Evolutionary conservation across 2,329 filamentous ascomycete species (phyloP).

Genomic region (Cercospora nicotianae): DNA sequence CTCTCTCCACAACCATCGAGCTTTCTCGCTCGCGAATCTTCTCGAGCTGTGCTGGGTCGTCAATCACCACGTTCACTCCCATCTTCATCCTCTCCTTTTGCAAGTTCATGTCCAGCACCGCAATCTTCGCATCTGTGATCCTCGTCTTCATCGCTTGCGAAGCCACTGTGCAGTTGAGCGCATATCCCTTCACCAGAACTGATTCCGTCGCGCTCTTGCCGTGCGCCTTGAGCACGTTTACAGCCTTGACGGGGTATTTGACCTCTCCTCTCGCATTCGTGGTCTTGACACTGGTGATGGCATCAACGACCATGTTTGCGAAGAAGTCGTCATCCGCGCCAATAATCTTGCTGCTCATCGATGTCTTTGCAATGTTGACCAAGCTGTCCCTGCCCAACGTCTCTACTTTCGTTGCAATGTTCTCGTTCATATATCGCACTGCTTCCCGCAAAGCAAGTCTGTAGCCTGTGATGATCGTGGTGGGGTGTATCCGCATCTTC

Average conservation of each 20-base stretch:
- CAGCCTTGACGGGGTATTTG: conserved; percentile 98
- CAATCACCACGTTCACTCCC: conserved; percentile 95
- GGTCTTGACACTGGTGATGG: conserved; percentile 90
- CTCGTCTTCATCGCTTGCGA: conserved; percentile 97
- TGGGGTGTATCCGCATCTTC: conserved; percentile 99
- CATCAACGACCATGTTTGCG: conserved; percentile 94
- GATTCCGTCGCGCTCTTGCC: conserved; percentile 90
- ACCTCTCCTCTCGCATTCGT: conserved; percentile 85
- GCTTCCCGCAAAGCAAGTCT: conserved; percentile 91
- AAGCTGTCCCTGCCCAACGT: conserved; percentile 85
- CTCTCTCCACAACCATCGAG: conserved; percentile 86
- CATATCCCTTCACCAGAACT: conserved; percentile 90
- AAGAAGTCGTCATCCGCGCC: conserved; percentile 96
- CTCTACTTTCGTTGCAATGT: conserved; percentile 94
- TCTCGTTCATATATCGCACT: conserved; percentile 98
- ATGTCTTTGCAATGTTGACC: conserved; percentile 94
- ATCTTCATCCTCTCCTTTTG: conserved; percentile 99
- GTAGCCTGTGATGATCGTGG: conserved; percentile 98
- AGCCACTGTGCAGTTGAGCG: conserved; percentile 96
- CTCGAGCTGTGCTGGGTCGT: conserved; percentile 95
- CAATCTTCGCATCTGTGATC: conserved; percentile 92
- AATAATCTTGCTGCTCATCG: conserved; percentile 99
- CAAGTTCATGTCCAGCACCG: conserved; percentile 94
- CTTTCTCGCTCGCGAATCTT: conserved; percentile 93
- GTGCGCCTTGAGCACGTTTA: conserved; percentile 98